Percentiles rank a stretch among this genome's conserved stretches.
phyloP scores from a whole-genome alignment of 2,329 filamentous ascomycete species.

The Teratosphaeria zuluensis region DNA sequence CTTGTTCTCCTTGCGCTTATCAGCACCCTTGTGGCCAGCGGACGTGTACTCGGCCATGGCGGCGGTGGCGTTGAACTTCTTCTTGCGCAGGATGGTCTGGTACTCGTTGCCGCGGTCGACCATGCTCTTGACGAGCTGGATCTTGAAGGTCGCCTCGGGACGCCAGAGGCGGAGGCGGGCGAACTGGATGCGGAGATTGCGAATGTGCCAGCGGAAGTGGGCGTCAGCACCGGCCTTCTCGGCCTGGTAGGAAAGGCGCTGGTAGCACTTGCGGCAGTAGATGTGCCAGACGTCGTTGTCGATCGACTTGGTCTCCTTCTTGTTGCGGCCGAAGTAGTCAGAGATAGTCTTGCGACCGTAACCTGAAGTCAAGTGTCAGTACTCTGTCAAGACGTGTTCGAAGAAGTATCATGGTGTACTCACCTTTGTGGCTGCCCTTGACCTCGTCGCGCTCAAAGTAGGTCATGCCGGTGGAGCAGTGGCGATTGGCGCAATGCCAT shows the following conservation, averaged over 20 bases:
- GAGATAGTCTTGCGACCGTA: conserved; percentile 9
- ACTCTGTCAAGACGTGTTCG: background rate
- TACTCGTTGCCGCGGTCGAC: conserved; percentile 14
- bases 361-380: background rate
- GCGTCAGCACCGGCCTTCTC: conserved; percentile 2
- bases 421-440: background rate
- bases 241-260: conserved; percentile 38
- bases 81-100: conserved; percentile 11
- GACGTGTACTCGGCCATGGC: conserved; percentile 5
- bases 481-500: conserved; percentile 13
- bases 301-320: conserved; percentile 62
- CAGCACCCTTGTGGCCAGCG: conserved; percentile 2
- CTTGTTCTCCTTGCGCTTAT: conserved; percentile 9
- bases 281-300: conserved; percentile 63
- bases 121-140: conserved; percentile 19
- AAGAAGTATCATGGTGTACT: background rate
- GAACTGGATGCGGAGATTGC: conserved; percentile 17
- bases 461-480: conserved; percentile 14
- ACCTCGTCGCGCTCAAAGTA: conserved; percentile 8
- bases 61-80: conserved; percentile 8
- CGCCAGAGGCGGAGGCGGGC: conserved; percentile 21
- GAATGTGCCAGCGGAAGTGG: conserved; percentile 7
- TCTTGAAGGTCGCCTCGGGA: conserved; percentile 19
- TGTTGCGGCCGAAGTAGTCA: conserved; percentile 55
- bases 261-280: conserved; percentile 75